phyloP scores from a whole-genome alignment of 2,329 filamentous ascomycete genomes.

The Metarhizium album region DNA sequence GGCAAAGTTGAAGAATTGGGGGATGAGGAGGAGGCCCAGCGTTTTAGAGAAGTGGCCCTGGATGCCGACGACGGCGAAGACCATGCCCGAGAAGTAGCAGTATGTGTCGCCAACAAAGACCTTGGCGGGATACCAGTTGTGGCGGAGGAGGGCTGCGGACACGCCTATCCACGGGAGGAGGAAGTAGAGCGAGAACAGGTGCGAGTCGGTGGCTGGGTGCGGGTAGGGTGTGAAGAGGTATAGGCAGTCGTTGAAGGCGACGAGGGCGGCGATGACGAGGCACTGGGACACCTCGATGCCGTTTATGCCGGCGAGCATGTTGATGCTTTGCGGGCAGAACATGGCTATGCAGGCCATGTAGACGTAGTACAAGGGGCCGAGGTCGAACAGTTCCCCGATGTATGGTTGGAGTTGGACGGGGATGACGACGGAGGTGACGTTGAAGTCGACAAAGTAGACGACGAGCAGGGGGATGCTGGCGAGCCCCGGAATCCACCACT shows the following conservation, averaged over 20 bases:
- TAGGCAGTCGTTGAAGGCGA: conserved; percentile 77
- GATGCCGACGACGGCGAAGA: conserved; percentile 94
- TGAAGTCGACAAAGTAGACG: conserved; percentile 97
- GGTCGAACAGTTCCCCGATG: conserved; percentile 73
- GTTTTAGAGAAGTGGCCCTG: conserved; percentile 98
- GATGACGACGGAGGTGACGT: conserved; percentile 89
- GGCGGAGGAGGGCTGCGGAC: conserved; percentile 70
- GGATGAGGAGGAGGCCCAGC: conserved; percentile 76
- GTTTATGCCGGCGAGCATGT: conserved; percentile 99
- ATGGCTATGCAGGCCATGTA: conserved; percentile 97
- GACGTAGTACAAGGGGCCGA: conserved; percentile 76
- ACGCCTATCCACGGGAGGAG: conserved; percentile 91
- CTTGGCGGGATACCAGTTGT: conserved; percentile 93
- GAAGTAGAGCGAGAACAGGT: conserved; percentile 92
- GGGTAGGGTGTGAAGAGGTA: conserved; percentile 79
- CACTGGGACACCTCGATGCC: conserved; percentile 95
- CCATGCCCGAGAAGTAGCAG: conserved; percentile 99
- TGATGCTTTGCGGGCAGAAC: conserved; percentile 97
- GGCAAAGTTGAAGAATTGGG: conserved; percentile 92
- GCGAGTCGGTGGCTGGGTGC: conserved; percentile 89
- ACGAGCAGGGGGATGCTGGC: conserved; percentile 88
- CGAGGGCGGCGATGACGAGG: conserved; percentile 73
- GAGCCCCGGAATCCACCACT: conserved; percentile 93
- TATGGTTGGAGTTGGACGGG: conserved; percentile 77
- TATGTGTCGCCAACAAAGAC: conserved; percentile 98